phyloP scores from a whole-genome alignment of 495 filamentous ascomycete genomes.

The Talaromyces borbonicus region DNA sequence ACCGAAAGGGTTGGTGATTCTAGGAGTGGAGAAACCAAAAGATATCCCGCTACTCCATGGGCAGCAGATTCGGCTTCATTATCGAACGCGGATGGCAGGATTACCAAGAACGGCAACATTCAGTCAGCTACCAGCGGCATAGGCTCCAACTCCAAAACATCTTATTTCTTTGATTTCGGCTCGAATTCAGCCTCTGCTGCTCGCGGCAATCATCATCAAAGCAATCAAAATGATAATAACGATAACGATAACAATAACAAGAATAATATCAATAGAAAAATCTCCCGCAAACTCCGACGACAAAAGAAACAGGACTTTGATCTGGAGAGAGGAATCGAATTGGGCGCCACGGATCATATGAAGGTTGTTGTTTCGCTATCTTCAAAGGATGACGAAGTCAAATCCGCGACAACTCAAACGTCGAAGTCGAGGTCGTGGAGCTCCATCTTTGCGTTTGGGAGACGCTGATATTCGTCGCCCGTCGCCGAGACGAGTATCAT shows the following conservation, averaged over 20 bases:
- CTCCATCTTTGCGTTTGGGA: constrained; percentile 1
- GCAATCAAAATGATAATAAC: no score
- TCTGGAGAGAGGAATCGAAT: constrained; percentile 4
- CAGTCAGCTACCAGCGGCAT: no score
- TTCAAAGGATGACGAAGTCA: neutral
- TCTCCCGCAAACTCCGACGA: neutral
- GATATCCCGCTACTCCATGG: no score
- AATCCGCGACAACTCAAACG: neutral
- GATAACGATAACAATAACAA: neutral
- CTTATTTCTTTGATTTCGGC: neutral
- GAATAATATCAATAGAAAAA: neutral
- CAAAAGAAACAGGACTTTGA: neutral
- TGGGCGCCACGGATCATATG: constrained; percentile 4
- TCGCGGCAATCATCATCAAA: no score
- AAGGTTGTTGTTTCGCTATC: constrained; percentile 3
- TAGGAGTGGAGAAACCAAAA: no score
- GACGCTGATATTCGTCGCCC: neutral
- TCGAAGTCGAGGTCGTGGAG: constrained; percentile 2
- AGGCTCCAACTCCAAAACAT: neutral
- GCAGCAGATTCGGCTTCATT: no score
- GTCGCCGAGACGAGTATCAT: neutral
- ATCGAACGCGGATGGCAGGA: neutral
- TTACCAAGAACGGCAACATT: neutral
- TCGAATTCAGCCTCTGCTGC: neutral
- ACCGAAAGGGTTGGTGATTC: no score